Conservation (phyloP, 129 eudicot genomes). For the Apium graveolens region DNA sequence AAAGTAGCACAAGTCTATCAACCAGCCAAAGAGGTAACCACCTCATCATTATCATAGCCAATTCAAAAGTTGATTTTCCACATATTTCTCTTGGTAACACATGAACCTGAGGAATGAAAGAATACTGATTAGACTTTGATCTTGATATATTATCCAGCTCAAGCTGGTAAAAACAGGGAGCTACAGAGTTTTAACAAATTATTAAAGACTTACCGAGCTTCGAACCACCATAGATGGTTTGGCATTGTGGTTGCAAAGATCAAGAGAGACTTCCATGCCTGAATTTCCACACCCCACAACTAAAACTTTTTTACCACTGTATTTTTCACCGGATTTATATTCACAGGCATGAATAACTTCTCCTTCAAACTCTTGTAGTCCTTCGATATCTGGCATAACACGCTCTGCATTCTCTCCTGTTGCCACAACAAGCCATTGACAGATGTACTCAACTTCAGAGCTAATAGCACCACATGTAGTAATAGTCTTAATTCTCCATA, state of each 20-base stretch:
- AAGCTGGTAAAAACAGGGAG: neutral
- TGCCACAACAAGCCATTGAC: constrained; percentile 84
- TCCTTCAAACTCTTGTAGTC: constrained; percentile 54
- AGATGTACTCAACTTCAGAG: constrained; percentile 66
- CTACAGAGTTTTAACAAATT: neutral
- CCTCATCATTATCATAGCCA: constrained; percentile 56
- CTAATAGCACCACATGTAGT: constrained; percentile 22
- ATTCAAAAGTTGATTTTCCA: constrained; percentile 61
- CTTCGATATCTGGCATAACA: constrained; percentile 66
- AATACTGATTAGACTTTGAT: constrained; percentile 13
- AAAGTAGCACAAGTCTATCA: constrained; percentile 37
- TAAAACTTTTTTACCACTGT: constrained; percentile 56
- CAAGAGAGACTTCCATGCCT: constrained; percentile 97
- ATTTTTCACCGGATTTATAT: constrained; percentile 68
- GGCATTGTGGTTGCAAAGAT: constrained; percentile 72
- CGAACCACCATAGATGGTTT: constrained; percentile 74
- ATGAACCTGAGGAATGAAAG: constrained; percentile 46
- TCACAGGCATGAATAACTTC: constrained; percentile 75
- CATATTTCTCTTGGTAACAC: constrained; percentile 56
- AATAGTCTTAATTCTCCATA: constrained; percentile 64
- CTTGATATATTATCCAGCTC: neutral
- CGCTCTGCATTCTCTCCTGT: constrained; percentile 84
- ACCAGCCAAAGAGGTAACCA: constrained; percentile 77
- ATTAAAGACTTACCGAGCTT: constrained; percentile 64
- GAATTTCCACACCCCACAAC: constrained; percentile 94